phyloP scores from a whole-genome alignment of 768 basidiomycete species.

The Galerina sulciceps region DNA sequence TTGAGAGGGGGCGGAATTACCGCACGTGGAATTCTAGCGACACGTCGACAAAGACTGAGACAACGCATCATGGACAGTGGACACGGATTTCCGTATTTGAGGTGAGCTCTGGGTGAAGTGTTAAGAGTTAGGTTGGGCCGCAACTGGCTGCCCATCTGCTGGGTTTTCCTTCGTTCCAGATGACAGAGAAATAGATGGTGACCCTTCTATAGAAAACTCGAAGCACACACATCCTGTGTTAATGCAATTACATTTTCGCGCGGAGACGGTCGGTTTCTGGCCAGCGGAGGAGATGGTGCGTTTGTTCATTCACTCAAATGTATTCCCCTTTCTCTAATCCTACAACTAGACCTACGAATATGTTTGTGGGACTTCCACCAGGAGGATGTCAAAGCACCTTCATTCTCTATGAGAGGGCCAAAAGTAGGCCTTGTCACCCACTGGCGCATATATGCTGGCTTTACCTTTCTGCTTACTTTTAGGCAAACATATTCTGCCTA shows the following conservation, averaged over 20 bases:
- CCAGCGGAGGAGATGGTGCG: constrained; percentile 74
- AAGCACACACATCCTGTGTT: constrained; percentile 64
- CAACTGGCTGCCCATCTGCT: no score
- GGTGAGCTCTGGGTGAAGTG: constrained; percentile 24
- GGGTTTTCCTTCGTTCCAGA: not conserved
- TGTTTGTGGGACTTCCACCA: constrained; percentile 73
- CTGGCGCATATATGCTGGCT: not conserved
- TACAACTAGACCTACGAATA: constrained; percentile 50
- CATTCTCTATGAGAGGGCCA: constrained; percentile 49
- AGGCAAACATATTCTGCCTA: constrained; percentile 76
- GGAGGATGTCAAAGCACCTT: constrained; percentile 51
- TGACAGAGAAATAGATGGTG: not conserved
- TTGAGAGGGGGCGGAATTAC: constrained; percentile 2
- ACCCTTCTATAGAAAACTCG: constrained; percentile 16
- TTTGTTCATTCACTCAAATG: not conserved
- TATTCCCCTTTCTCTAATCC: not conserved
- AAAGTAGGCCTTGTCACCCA: constrained; percentile 31
- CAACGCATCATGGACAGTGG: constrained; percentile 22
- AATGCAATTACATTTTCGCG: constrained; percentile 67
- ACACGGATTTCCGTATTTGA: constrained; percentile 43
- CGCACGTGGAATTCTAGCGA: constrained; percentile 3
- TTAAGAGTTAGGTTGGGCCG: not conserved
- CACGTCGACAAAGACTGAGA: constrained; percentile 16
- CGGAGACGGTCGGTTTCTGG: constrained; percentile 63
- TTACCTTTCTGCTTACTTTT: constrained; percentile 1